Percentiles rank a stretch among this genome's conserved stretches.
These are phyloP conservation scores for Cicer judaicum DNA, from an alignment of 306 rosid species.

Conservation along the genomic window DNA sequence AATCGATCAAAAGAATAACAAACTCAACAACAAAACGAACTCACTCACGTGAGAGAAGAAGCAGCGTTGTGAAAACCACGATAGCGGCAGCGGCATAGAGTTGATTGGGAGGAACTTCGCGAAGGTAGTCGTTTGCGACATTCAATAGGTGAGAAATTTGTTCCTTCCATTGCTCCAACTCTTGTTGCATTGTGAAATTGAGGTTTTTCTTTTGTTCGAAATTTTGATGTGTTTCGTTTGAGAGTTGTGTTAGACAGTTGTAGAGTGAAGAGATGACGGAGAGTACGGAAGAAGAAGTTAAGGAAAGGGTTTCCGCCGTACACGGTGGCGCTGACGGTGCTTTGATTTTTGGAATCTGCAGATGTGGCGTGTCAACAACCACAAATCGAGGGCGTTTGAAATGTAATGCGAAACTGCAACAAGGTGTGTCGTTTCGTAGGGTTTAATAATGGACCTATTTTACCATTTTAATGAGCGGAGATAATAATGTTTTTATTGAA, in stretches of 20 bases:
- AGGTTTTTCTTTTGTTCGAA: background rate
- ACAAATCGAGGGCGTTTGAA: background rate
- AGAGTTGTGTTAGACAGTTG: background rate
- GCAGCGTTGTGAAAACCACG: constrained; percentile 53
- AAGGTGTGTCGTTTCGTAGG: background rate
- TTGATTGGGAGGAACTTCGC: constrained; percentile 64
- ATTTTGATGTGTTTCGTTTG: constrained; percentile 4
- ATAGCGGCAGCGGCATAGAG: constrained; percentile 64
- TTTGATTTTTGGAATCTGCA: background rate
- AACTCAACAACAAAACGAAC: background rate
- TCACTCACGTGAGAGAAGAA: constrained; percentile 56
- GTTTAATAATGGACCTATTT: too few relatives aligned
- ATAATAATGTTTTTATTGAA: too few relatives aligned
- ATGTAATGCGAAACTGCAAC: constrained; percentile 19
- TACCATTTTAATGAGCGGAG: too few relatives aligned
- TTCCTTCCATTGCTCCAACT: constrained; percentile 61
- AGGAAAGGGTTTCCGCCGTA: background rate
- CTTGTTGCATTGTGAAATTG: constrained; percentile 55
- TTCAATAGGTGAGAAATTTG: constrained; percentile 44
- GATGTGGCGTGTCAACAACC: constrained; percentile 37
- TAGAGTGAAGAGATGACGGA: background rate
- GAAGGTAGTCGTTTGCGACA: constrained; percentile 47
- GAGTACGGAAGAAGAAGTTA: background rate
- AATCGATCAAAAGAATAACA: background rate
- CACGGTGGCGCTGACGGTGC: constrained; percentile 30